These are phyloP conservation scores for Penicillium cosmopolitanum DNA, from an alignment of 495 filamentous ascomycete species.

Conservation along the genomic window DNA sequence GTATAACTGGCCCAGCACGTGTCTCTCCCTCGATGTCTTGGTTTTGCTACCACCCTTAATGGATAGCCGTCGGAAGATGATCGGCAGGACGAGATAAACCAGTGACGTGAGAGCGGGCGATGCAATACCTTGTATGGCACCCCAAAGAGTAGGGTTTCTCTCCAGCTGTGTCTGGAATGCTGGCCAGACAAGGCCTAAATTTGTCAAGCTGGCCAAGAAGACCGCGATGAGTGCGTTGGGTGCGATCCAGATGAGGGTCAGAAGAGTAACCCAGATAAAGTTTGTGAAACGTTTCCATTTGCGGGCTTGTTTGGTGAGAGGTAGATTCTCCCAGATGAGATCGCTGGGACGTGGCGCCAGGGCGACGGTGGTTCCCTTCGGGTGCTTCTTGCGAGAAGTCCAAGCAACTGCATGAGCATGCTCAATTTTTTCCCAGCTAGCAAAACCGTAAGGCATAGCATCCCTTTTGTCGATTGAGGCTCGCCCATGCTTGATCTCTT, in stretches of 20 bases:
- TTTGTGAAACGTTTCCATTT: constrained; percentile 75
- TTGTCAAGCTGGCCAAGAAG: constrained; percentile 82
- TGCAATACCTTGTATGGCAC: constrained; percentile 88
- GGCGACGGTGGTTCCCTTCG: constrained; percentile 74
- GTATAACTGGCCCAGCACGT: constrained; percentile 90
- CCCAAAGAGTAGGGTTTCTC: constrained; percentile 68
- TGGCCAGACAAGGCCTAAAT: constrained; percentile 80
- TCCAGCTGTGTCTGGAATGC: constrained; percentile 68
- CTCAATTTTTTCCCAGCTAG: constrained; percentile 84
- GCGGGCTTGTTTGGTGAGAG: constrained; percentile 65
- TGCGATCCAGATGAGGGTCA: constrained; percentile 90
- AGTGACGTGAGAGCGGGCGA: constrained; percentile 90
- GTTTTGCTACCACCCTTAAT: constrained; percentile 81
- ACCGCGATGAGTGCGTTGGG: constrained; percentile 95
- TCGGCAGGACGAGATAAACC: constrained; percentile 85
- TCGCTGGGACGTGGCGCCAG: constrained; percentile 88
- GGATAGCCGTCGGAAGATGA: constrained; percentile 84
- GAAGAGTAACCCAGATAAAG: constrained; percentile 75
- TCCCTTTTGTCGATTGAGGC: constrained; percentile 82
- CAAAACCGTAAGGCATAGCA: constrained; percentile 90
- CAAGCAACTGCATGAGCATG: constrained; percentile 90
- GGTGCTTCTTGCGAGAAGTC: constrained; percentile 75
- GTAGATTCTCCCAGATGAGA: constrained; percentile 94
- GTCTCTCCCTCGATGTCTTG: constrained; percentile 90
- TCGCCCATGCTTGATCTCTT: constrained; percentile 80